Evolutionary conservation across 345 rosid species (phyloP).

Genomic region (Gossypium sturtianum): DNA sequence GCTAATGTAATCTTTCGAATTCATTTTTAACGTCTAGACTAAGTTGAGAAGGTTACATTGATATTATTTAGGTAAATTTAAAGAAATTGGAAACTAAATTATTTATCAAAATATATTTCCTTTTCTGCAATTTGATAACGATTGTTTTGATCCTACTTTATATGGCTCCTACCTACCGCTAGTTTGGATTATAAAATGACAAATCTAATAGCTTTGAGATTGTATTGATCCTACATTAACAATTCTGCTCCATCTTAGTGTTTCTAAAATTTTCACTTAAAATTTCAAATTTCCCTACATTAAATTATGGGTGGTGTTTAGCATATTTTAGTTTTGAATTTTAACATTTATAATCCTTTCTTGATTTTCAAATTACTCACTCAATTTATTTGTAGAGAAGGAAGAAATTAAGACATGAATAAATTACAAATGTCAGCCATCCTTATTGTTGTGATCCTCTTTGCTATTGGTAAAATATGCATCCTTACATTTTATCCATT

Average conservation of each 20-base stretch:
- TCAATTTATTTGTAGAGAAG: not conserved
- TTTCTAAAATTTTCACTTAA: no score
- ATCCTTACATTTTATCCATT: not conserved
- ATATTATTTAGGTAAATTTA: no score
- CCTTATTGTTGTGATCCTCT: not conserved
- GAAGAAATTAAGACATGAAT: not conserved
- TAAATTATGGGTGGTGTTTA: no score
- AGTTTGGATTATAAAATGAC: not conserved
- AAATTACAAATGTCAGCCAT: not conserved
- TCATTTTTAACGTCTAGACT: no score
- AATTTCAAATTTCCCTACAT: no score
- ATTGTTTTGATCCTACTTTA: not conserved
- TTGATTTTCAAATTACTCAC: not conserved
- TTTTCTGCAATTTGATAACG: no score
- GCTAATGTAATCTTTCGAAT: no score
- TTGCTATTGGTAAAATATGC: not conserved
- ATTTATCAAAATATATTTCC: no score
- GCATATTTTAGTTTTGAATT: not conserved
- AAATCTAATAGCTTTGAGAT: not conserved
- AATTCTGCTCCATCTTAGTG: no score
- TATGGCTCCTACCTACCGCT: not conserved
- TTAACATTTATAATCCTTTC: not conserved
- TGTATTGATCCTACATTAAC: no score
- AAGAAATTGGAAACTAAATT: no score
- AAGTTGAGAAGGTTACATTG: no score